phyloP scores from a whole-genome alignment of 192 early-diverging fungal genomes.

The Mortierella hygrophila region DNA sequence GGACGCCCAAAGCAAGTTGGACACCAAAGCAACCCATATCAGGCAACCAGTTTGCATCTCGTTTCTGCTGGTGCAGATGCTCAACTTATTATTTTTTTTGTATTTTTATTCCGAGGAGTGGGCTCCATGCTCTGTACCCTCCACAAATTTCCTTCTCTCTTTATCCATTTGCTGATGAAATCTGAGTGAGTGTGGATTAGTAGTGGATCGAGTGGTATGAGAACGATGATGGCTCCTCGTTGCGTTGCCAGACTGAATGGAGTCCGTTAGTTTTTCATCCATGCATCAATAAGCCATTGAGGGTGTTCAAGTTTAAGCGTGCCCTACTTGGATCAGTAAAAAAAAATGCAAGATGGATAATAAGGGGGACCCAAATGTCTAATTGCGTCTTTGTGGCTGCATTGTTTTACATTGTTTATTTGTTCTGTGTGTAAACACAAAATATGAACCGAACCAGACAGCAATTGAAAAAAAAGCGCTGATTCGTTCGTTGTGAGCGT shows the following conservation, averaged over 20 bases:
- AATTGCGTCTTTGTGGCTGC: background rate
- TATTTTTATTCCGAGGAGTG: constrained; percentile 3
- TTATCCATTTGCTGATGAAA: background rate
- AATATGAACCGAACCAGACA: background rate
- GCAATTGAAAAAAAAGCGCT: background rate
- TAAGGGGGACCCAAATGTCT: background rate
- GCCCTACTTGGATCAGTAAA: background rate
- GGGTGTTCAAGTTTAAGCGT: background rate
- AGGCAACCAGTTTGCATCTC: background rate
- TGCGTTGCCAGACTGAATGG: too few species aligned
- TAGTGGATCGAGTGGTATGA: background rate
- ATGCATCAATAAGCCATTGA: too few species aligned
- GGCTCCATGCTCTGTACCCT: background rate
- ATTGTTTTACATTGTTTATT: background rate
- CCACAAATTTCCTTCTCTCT: background rate
- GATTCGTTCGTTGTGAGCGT: background rate
- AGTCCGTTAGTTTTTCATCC: too few species aligned
- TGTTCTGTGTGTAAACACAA: background rate
- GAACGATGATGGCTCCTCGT: too few species aligned
- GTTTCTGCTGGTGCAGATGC: background rate
- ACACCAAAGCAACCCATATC: background rate
- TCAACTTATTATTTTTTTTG: background rate
- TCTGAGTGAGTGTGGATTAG: background rate
- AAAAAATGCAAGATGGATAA: background rate
- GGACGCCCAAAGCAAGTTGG: background rate